Conservation (phyloP, 2,329 filamentous ascomycete genomes). For the Sclerotinia subarctica region DNA sequence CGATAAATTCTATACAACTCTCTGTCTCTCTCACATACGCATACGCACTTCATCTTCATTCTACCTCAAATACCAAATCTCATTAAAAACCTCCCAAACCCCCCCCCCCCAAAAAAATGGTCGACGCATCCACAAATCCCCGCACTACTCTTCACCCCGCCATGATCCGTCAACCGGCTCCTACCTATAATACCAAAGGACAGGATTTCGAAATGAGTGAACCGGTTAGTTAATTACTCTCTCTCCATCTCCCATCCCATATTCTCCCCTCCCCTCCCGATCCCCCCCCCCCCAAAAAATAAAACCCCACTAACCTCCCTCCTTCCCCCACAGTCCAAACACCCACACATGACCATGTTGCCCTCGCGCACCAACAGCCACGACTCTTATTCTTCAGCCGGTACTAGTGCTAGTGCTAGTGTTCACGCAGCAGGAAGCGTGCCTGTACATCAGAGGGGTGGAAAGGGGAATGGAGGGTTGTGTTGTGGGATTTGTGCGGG, state of each 20-base stretch:
- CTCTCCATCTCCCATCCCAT: too few species aligned
- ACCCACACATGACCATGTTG: not conserved
- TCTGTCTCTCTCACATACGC: too few species aligned
- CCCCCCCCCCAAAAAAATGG: not conserved
- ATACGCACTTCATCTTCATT: too few species aligned
- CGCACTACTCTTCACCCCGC: constrained; percentile 18
- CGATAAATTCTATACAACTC: not conserved
- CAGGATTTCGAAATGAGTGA: constrained; percentile 1
- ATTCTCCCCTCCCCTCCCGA: not conserved
- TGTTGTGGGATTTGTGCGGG: constrained; percentile 20
- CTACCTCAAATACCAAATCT: too few species aligned
- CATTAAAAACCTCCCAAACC: too few species aligned
- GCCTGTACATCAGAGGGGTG: not conserved
- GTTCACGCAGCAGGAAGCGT: not conserved
- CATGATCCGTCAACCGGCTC: constrained; percentile 17
- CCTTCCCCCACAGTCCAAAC: not conserved
- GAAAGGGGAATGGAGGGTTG: not conserved
- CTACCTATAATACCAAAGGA: not conserved
- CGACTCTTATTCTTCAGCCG: not conserved
- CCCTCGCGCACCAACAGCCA: not conserved
- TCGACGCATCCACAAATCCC: not conserved
- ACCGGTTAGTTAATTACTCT: not conserved
- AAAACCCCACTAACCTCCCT: not conserved
- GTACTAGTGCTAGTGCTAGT: not conserved
- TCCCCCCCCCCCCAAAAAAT: not conserved